Conservation (phyloP, 1,284 basidiomycete genomes). For the Tylopilus sp. region DNA sequence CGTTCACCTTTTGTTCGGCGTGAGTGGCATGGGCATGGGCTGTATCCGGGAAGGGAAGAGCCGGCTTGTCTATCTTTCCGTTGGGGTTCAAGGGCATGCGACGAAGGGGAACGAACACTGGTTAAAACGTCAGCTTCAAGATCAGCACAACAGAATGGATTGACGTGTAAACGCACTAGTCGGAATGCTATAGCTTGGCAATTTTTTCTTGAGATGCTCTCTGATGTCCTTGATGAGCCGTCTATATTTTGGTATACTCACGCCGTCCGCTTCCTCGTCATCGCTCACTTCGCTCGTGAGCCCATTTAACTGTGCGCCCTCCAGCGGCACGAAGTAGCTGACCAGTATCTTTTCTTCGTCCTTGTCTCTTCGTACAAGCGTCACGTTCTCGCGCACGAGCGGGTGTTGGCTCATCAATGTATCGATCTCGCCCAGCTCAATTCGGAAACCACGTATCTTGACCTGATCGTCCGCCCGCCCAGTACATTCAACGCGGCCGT, state of each 20-base stretch:
- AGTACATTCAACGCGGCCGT: conserved; percentile 96
- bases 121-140: conserved; percentile 15
- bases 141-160: conserved; percentile 3
- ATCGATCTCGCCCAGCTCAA: conserved; percentile 99
- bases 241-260: conserved; percentile 87
- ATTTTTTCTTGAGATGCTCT: conserved; percentile 97
- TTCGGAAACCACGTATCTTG: conserved; percentile 99
- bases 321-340: conserved; percentile 97
- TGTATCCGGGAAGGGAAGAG: conserved; percentile 98
- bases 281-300: conserved; percentile 81
- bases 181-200: conserved; percentile 94
- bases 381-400: conserved; percentile 96
- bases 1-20: conserved; percentile 45
- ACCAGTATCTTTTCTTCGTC: conserved; percentile 99
- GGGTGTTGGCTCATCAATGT: conserved; percentile 96
- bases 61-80: conserved; percentile 99
- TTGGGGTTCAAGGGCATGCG: conserved; percentile 99
- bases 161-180: conserved; percentile 70
- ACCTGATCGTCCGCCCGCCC: conserved; percentile 99
- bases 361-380: conserved; percentile 96
- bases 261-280: conserved; percentile 68
- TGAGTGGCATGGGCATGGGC: conserved; percentile 70
- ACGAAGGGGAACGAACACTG: conserved; percentile 94
- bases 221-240: conserved; percentile 94
- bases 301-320: conserved; percentile 76